Percentiles rank a stretch among this genome's conserved stretches.
These are phyloP conservation scores for Candida odintsovae DNA, from an alignment of 805 yeast species.

Conservation along the genomic window DNA sequence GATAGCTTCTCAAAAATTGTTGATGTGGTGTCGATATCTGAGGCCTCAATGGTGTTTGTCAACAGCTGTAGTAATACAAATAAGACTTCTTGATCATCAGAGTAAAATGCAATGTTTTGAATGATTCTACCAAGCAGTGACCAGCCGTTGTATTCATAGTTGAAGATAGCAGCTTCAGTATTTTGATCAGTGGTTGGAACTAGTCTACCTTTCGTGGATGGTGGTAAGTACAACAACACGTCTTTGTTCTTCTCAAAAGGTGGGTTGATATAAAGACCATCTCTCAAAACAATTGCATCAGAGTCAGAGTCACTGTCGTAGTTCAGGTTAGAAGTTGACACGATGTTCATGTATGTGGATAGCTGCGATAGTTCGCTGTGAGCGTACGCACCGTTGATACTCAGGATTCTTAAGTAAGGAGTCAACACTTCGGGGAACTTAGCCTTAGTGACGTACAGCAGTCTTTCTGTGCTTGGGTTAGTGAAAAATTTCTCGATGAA, in stretches of 20 bases:
- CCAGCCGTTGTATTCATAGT: slow-evolving; percentile 82
- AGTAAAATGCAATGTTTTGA: slow-evolving; percentile 43
- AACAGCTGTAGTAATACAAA: slow-evolving; percentile 47
- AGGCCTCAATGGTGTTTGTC: slow-evolving; percentile 37
- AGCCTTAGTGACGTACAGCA: slow-evolving; percentile 46
- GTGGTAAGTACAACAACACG: slow-evolving; percentile 39
- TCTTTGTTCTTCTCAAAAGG: slow-evolving; percentile 46
- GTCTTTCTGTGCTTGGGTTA: slow-evolving; percentile 27
- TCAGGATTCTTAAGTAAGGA: slow-evolving; percentile 55
- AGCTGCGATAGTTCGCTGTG: slow-evolving; percentile 52
- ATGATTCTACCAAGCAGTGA: slow-evolving; percentile 72
- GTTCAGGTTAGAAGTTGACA: slow-evolving; percentile 33
- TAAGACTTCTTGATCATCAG: slow-evolving; percentile 35
- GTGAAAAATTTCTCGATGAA: slow-evolving; percentile 34
- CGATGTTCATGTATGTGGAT: slow-evolving; percentile 53
- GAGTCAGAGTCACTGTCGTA: slow-evolving; percentile 43
- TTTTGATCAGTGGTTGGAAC: slow-evolving; percentile 43
- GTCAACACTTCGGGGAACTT: slow-evolving; percentile 66
- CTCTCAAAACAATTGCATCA: slow-evolving; percentile 45
- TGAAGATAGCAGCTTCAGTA: slow-evolving; percentile 51
- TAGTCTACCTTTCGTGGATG: slow-evolving; percentile 66
- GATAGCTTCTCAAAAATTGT: slow-evolving; percentile 30
- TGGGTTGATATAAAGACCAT: slow-evolving; percentile 45
- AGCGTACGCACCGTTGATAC: slow-evolving; percentile 64
- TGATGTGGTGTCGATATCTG: slow-evolving; percentile 34